A percentile compares a stretch with the other conserved stretches of the same genome.
phyloP scores from a whole-genome alignment of 768 basidiomycete species.

The Lentinula sp. region DNA sequence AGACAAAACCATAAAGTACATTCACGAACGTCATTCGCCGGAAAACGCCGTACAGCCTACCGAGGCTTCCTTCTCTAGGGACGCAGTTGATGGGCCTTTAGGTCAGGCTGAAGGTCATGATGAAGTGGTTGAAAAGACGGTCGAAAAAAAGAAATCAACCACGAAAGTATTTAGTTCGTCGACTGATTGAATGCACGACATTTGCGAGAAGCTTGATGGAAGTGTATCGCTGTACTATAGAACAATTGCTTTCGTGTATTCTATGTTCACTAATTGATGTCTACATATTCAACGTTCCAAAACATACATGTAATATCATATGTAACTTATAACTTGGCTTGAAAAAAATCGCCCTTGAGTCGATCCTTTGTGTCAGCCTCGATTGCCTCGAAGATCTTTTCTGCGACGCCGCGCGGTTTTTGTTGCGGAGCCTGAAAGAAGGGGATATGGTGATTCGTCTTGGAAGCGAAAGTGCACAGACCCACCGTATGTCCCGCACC shows the following conservation, averaged over 20 bases:
- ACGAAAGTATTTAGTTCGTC: background rate
- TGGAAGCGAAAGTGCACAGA: no score
- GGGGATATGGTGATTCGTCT: no score
- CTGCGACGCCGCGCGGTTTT: background rate
- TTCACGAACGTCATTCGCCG: background rate
- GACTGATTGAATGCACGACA: background rate
- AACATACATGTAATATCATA: no score
- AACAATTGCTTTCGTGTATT: no score
- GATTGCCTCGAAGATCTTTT: background rate
- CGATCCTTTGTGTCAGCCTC: background rate
- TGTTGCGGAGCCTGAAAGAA: background rate
- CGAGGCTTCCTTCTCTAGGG: background rate
- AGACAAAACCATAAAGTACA: background rate
- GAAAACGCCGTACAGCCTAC: background rate
- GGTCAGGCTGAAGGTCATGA: background rate
- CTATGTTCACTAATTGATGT: background rate
- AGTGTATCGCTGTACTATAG: no score
- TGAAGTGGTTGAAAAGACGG: background rate
- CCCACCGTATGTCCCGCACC: constrained; percentile 1
- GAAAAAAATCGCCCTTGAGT: background rate
- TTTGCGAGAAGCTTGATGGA: no score
- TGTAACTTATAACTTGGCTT: background rate
- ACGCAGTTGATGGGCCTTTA: background rate
- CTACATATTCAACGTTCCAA: no score
- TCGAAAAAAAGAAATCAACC: background rate